These are phyloP conservation scores for Dendrocalamus sinicus DNA, from an alignment of 176 grass and related monocot genomes.

Conservation along the genomic window DNA sequence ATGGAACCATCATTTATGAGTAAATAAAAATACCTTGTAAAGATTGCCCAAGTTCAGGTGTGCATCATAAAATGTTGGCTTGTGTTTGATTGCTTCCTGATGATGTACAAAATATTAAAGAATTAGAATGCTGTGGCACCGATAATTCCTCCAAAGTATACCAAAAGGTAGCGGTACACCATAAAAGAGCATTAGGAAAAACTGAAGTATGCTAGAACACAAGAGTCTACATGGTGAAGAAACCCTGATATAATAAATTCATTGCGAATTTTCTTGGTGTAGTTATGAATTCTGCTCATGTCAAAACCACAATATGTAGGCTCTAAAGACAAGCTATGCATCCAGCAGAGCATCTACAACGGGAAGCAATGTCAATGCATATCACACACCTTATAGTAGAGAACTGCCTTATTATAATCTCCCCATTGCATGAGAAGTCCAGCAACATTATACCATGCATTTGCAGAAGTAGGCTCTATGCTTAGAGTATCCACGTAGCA, in stretches of 20 bases:
- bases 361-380: conserved; percentile 11
- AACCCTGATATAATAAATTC: neutral
- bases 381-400: conserved; percentile 66
- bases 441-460: conserved; percentile 78
- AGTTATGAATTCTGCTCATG: neutral
- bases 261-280: neutral
- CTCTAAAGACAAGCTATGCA: neutral
- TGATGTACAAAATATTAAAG: conserved; percentile 13
- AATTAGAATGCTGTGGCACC: neutral
- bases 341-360: neutral
- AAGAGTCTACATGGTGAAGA: neutral
- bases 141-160: neutral
- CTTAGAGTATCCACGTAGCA: conserved; percentile 67
- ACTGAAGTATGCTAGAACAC: neutral
- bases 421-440: conserved; percentile 72
- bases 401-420: conserved; percentile 64
- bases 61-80: conserved; percentile 70
- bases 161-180: neutral
- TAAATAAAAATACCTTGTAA: conserved; percentile 68
- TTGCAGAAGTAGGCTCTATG: conserved; percentile 68
- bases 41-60: conserved; percentile 75
- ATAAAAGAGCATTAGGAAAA: conserved; percentile 15
- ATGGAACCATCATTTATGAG: conserved; percentile 9
- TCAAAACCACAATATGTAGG: neutral
- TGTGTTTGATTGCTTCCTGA: conserved; percentile 76